Base-by-base conservation (phyloP, 768 basidiomycete species). In the Amanita jacksonii region DNA sequence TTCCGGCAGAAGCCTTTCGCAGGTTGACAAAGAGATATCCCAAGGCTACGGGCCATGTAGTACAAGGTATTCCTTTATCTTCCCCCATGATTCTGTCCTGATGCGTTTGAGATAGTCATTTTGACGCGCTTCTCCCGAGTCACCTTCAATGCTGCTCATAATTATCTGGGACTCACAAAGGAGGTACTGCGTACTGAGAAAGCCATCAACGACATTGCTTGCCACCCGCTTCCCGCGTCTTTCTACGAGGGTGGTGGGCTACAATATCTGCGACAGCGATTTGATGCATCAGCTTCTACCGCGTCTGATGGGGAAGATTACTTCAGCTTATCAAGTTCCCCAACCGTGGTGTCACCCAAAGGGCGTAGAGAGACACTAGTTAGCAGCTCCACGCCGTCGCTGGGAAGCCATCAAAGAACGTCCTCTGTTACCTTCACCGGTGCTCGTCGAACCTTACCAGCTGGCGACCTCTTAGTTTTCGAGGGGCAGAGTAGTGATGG, bases 161-260 rank as follows among this genome's bases (percentile, higher is more conserved):
- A 85, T 55, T 99, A 96, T 59, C 77, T 99, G 5, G 96, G 96
- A 5, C 60, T 99, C 42, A 99, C 96, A 0, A 79, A 82, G 13
- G 96, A 99, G 62, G 88, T 98, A 4, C 79, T 99, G 27, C 80
- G 91, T 25, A 94, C 96, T 2, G 96, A 99, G 64, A 90, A 96
- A 57, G 86, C 88, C 0, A 94, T 99, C 59, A 99, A 99, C 54
- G 85, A 93, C 48, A 84, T 97, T 48, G 94, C 96, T 12, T 93
- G 91, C 41, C 90, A 98, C 60, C 96, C 96, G 2, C 70, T 99
- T 0, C 93, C 96, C 0, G 64, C 76, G 10, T 79, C 81, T 0
- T 99, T 98, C 65, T 98, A 97, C 54, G 84, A 91, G 60, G 80
- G 84, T 7, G 90, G 90, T 4, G 94, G 96, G 5, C 73, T 99